These are phyloP conservation scores for Mortierella hygrophila DNA, from an alignment of 192 early-diverging fungal genomes.

Conservation along the genomic window DNA sequence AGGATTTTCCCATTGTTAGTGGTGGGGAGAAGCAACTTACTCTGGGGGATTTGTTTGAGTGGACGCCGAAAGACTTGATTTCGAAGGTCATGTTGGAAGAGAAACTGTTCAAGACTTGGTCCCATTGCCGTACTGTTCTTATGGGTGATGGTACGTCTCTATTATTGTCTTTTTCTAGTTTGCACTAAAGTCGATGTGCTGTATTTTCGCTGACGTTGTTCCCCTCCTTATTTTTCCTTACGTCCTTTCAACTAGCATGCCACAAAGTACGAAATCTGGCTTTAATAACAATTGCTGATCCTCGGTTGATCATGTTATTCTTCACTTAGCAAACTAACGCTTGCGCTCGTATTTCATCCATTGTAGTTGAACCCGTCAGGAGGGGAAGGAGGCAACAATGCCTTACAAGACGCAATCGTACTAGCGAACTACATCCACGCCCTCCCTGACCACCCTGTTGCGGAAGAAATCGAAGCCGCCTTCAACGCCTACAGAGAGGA, in stretches of 20 bases:
- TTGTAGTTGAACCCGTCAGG: neutral
- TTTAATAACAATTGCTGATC: no score
- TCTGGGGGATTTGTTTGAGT: neutral
- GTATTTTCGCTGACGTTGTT: no score
- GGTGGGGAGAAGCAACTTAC: neutral
- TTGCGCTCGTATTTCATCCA: no score
- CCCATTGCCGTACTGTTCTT: neutral
- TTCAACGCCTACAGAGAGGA: conserved; percentile 3
- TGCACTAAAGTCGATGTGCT: no score
- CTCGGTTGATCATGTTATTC: no score
- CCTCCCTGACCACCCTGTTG: neutral
- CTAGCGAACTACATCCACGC: conserved; percentile 15
- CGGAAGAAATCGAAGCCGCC: neutral
- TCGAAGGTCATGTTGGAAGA: conserved; percentile 11
- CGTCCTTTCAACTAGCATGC: neutral
- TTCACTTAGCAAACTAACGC: no score
- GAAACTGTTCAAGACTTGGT: conserved; percentile 21
- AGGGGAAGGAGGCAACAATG: neutral
- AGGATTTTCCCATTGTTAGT: neutral
- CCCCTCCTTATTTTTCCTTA: no score
- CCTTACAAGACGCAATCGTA: conserved; percentile 11
- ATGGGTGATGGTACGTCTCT: conserved; percentile 12
- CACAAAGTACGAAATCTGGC: neutral
- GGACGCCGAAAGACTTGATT: neutral
- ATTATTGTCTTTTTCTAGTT: no score